Conservation (phyloP, 2,329 filamentous ascomycete species). For the Stagonosporopsis vannaccii region DNA sequence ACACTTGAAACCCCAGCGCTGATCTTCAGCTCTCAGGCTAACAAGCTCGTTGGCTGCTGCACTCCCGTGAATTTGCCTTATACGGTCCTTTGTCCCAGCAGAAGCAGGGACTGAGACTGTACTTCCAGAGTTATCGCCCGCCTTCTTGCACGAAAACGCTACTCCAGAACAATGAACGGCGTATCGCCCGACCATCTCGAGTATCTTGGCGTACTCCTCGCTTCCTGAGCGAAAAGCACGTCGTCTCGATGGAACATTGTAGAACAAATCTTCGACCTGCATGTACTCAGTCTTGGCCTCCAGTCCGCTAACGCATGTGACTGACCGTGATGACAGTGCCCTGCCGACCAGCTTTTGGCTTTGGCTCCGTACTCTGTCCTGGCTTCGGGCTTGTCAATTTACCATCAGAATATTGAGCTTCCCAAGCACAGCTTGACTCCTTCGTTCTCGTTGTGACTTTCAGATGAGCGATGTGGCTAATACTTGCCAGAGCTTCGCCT, state of each 20-base stretch:
- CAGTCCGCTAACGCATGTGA: background rate
- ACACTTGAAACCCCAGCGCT: slow-evolving; percentile 83
- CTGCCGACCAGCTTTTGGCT: slow-evolving; percentile 82
- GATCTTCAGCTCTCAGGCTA: slow-evolving; percentile 73
- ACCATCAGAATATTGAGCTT: slow-evolving; percentile 85
- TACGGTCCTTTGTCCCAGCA: slow-evolving; percentile 79
- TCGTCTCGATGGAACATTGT: slow-evolving; percentile 89
- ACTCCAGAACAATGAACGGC: slow-evolving; percentile 91
- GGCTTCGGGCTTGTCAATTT: slow-evolving; percentile 84
- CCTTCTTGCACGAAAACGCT: slow-evolving; percentile 95
- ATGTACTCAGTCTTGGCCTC: slow-evolving; percentile 12
- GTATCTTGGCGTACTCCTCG: slow-evolving; percentile 97
- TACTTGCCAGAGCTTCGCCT: slow-evolving; percentile 94
- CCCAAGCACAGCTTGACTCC: slow-evolving; percentile 87
- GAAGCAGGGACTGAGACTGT: slow-evolving; percentile 75
- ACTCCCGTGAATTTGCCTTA: slow-evolving; percentile 87
- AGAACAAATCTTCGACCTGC: slow-evolving; percentile 91
- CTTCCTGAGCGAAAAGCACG: slow-evolving; percentile 88
- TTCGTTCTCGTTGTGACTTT: slow-evolving; percentile 94
- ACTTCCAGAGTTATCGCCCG: slow-evolving; percentile 83
- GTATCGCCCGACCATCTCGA: slow-evolving; percentile 92
- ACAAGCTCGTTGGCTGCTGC: slow-evolving; percentile 88
- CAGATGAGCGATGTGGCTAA: slow-evolving; percentile 96
- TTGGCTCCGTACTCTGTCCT: slow-evolving; percentile 85
- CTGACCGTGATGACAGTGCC: slow-evolving; percentile 88